Conservation (phyloP, 257 asterid genomes). For the Nicotiana benthamiana region DNA sequence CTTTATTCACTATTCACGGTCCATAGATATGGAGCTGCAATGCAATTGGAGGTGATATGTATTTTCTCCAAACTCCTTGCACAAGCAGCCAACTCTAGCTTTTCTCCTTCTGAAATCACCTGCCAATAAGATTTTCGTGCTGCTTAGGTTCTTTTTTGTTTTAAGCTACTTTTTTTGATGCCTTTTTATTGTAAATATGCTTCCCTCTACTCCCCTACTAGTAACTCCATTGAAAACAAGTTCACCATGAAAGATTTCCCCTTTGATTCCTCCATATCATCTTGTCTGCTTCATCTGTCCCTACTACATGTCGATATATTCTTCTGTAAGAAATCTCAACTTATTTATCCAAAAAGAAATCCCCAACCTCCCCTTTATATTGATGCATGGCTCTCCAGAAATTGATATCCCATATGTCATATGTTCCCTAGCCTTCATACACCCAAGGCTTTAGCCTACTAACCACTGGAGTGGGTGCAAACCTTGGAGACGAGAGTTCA, state of each 20-base stretch:
- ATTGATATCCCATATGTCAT: not conserved
- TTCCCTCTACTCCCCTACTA: not conserved
- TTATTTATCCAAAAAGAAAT: not conserved
- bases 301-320: not conserved
- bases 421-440: not conserved
- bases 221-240: not conserved
- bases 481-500: no score
- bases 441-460: no score
- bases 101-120: not conserved
- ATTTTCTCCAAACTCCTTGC: not conserved
- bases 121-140: not conserved
- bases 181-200: not conserved
- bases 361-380: not conserved
- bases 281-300: not conserved
- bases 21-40: not conserved
- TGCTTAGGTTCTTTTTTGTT: not conserved
- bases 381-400: not conserved
- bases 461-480: no score
- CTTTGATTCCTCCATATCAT: not conserved
- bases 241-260: not conserved
- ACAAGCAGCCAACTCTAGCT: not conserved
- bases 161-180: not conserved
- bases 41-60: not conserved
- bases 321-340: not conserved
- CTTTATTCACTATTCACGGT: not conserved